Base-by-base conservation (phyloP, 1,139 yeast genomes). In the Pichia sp. region DNA sequence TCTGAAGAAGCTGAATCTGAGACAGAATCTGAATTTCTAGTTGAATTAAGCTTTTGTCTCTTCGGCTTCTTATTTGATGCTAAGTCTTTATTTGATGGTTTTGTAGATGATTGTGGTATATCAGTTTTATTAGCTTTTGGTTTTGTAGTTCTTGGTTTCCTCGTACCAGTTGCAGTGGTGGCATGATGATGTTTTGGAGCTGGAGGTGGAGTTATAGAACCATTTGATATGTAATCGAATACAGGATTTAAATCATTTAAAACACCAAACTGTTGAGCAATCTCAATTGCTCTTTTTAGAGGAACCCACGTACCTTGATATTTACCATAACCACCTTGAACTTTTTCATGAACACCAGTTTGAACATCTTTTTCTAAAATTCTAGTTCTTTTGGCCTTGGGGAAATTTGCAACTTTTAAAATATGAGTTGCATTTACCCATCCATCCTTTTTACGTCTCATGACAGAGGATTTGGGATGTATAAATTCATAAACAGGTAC, bases 371-470 rank as follows among this genome's bases (percentile, higher is more conserved):
- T 82, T 60, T 92, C 97, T 56, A 90, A 73, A 51, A 89, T 89
- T 60, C 95, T 80, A 11, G 97, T 90, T 58, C 97, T 71, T 62
- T 85, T 87, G 2, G 97, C 96, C 64, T 90, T 90, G 51, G 96
- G 96, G 61, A 90, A 89, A 59, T 87, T 85, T 43, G 97, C 96
- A 41, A 94, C 90, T 63, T 92, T 90, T 49, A 92, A 72, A 40
- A 92, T 89, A 66, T 92, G 97, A 25, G 98, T 92, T n/a, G 97
- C 97, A 67, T 92, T 92, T 45, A 90, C 95, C 95, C 97, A 89
- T 48, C 87, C 89, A 62, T 92, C 97, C 37, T 74, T 71, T 54
- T 87, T 82, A 50, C 97, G 72, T 63, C 97, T 79, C 98, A 92
- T 92, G 25, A 92, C 87, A 9, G 97, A 90, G 28, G 89, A 85